phyloP scores from a whole-genome alignment of 768 basidiomycete species.

The Russula virescens region DNA sequence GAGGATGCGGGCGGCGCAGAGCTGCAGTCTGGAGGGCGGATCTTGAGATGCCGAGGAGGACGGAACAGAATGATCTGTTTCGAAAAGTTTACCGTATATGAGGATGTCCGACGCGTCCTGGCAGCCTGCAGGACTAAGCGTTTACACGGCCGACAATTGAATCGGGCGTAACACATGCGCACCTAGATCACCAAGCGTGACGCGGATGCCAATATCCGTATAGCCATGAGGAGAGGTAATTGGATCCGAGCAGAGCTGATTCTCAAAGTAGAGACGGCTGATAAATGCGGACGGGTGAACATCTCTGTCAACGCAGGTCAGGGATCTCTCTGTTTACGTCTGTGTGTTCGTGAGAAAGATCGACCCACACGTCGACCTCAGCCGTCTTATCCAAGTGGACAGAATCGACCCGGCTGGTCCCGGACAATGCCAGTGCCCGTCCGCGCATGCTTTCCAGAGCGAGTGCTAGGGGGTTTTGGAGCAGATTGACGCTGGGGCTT shows the following conservation, averaged over 20 bases:
- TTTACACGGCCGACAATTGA: background rate
- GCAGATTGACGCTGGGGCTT: slow-evolving; percentile 32
- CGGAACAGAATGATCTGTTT: slow-evolving; percentile 17
- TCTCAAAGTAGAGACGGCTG: slow-evolving; percentile 64
- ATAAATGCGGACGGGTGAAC: slow-evolving; percentile 61
- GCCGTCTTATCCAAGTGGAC: slow-evolving; percentile 57
- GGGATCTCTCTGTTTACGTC: background rate
- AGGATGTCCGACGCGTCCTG: slow-evolving; percentile 65
- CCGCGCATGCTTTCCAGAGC: slow-evolving; percentile 80
- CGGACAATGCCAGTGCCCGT: slow-evolving; percentile 53
- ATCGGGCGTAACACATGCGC: slow-evolving; percentile 24
- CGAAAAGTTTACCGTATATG: slow-evolving; percentile 40
- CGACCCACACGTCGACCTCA: slow-evolving; percentile 43
- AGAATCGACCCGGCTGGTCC: slow-evolving; percentile 46
- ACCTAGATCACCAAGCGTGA: slow-evolving; percentile 69
- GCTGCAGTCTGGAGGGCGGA: slow-evolving; percentile 33
- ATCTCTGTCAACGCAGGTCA: slow-evolving; percentile 41
- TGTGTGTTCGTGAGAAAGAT: background rate
- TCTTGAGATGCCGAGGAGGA: slow-evolving; percentile 25
- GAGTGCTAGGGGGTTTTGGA: slow-evolving; percentile 64
- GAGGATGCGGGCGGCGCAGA: slow-evolving; percentile 55
- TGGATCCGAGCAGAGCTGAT: slow-evolving; percentile 51
- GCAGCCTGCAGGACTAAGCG: slow-evolving; percentile 40
- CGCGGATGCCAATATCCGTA: slow-evolving; percentile 56
- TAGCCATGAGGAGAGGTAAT: slow-evolving; percentile 31